Conservation (phyloP, 495 filamentous ascomycete species). For the Penicillium psychrofluorescens region DNA sequence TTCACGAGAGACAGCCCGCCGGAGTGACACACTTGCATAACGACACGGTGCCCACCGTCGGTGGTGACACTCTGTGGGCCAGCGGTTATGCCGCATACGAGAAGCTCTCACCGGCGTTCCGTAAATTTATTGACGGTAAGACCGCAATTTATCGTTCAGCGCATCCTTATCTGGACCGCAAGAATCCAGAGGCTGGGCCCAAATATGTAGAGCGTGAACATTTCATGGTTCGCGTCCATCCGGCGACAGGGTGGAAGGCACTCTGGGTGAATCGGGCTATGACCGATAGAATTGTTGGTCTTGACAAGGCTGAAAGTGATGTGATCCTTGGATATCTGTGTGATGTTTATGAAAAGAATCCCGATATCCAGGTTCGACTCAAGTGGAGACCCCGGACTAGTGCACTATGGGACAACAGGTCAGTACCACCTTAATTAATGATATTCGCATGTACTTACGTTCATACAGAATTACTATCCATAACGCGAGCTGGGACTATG, state of each 20-base stretch:
- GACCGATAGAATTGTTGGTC: conserved; percentile 56
- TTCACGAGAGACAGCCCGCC: conserved; percentile 63
- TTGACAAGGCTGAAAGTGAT: conserved; percentile 60
- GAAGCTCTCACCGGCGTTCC: conserved; percentile 62
- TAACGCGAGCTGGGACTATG: conserved; percentile 63
- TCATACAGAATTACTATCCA: conserved; percentile 54
- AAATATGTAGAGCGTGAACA: conserved; percentile 58
- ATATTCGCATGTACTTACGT: conserved; percentile 53
- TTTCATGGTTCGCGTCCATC: conserved; percentile 63
- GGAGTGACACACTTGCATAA: conserved; percentile 65
- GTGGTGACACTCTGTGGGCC: conserved; percentile 68
- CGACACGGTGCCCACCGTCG: conserved; percentile 54
- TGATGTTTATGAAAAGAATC: conserved; percentile 57
- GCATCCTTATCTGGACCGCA: conserved; percentile 59
- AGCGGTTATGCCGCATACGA: conserved; percentile 64
- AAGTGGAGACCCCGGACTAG: conserved; percentile 55
- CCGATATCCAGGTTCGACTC: conserved; percentile 63
- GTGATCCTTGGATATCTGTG: conserved; percentile 59
- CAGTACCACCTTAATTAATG: conserved; percentile 36
- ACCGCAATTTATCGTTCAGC: conserved; percentile 60
- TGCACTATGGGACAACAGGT: conserved; percentile 61
- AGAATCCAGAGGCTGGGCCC: conserved; percentile 52
- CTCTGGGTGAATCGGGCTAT: conserved; percentile 63
- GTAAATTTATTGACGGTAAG: conserved; percentile 62
- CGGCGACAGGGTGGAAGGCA: conserved; percentile 63